Base-by-base conservation (phyloP, 202 grass and related monocot genomes). In the Bolboschoenoplectus hybrid region DNA sequence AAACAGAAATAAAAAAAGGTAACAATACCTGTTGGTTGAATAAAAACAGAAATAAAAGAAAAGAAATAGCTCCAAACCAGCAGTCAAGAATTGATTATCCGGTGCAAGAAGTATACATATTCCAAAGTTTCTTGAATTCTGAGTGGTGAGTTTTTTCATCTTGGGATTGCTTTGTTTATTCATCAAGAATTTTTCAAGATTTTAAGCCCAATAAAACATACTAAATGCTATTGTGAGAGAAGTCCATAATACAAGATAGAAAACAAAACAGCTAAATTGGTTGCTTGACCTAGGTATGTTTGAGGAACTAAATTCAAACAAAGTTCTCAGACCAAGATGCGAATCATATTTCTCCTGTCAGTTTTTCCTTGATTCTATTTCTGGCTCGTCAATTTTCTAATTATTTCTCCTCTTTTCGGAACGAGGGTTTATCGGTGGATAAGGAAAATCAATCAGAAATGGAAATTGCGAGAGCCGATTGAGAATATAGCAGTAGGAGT, bases 271-370 rank as follows among this genome's bases (percentile, higher is more conserved):
- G 7, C 45, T 12, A 75, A 35, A 35, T n/a, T n/a, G 49, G n/a
- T 75, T 14, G 19, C 9, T 75, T 52, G 46, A 75, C 72, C 71
- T 75, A 50, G 72, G 36, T 34, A 44, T 39, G 4, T n/a, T 70
- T 44, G n/a, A 9, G 40, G 39, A 67, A 67, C 34, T 14, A 44
- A 5, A 69, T 69, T 69, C 66, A 43, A 19, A 70, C 38, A 16
- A 75, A 52, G 10, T 20, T 70, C 4, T 75, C 44, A 50, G n/a
- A 75, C n/a, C 46, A 75, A 75, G 46, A 75, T 49, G 44, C 20
- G n/a, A 51, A 75, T 47, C 46, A 32, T n/a, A 70, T 44, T 44
- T 70, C 67, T 51, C 9, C 47, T 9, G 19, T 53, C 26, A 26
- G 19, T 13, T 75, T 73, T 52, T 26, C 20, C 35, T 52, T 35